Base-by-base conservation (phyloP, 805 yeast species). In the Ogataea ganodermae region DNA sequence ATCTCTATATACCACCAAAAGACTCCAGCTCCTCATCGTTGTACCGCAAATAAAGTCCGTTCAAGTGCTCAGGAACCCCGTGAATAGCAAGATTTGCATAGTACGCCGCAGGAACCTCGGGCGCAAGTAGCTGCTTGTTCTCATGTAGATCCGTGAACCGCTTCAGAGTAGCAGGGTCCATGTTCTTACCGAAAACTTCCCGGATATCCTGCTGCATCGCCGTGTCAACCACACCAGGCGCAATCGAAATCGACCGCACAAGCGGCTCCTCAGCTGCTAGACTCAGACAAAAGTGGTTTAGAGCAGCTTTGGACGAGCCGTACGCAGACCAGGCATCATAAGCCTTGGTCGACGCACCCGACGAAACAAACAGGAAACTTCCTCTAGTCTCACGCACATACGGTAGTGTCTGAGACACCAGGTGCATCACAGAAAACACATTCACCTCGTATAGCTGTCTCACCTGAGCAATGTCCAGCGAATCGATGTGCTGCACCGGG, bases 191-290 rank as follows among this genome's bases (percentile, higher is more conserved):
- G 53, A 79, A 80, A 36, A 67, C 74, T 14, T 80, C 84, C 57
- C 98, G 80, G 48, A 92, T 90, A 45, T 81, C 84, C 6, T 55
- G 63, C 69, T 94, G 98, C 98, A 94, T 92, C 17, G 72, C 72
- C 1, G 99, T 92, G 62, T 89, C 89, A 1, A 94, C 97, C 1
- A 89, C 96, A 3, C 99, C 98, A 0, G 98, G 98, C 0, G 96
- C 97, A 20, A 94, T 75, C 0, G 97, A 74, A 9, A 90, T 69
- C 3, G 85, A 72, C 28, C 69, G 66, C n/a, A 89, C 68, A 2
- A 35, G n/a, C 0, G 74, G 69, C 61, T 86, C 90, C 59, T 90
- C 97, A 5, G 69, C 71, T 1, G 88, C 84, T 13, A 92, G 63
- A 12, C 87, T 80, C 39, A 69, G 61, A 6, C 88, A 82, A 44